These are phyloP conservation scores for Lactarius trivialis DNA, from an alignment of 768 basidiomycete genomes.

Conservation along the genomic window DNA sequence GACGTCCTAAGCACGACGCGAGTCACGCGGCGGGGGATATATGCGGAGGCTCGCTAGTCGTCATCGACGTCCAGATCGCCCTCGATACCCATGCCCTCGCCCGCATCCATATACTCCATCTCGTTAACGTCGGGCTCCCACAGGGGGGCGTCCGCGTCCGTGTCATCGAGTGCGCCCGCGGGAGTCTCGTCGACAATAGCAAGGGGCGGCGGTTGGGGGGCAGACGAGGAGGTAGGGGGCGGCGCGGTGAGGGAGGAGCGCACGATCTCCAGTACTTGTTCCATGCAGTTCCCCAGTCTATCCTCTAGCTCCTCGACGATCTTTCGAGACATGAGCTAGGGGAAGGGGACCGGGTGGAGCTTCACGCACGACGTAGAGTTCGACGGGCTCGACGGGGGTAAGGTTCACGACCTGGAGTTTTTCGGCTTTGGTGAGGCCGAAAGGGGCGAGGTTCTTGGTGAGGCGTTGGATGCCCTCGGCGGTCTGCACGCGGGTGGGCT, in stretches of 20 bases:
- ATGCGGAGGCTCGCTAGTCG: not conserved
- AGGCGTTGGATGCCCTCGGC: slow-evolving; percentile 57
- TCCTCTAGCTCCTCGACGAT: slow-evolving; percentile 90
- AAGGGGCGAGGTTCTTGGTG: slow-evolving; percentile 57
- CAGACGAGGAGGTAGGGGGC: not conserved
- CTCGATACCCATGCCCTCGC: slow-evolving; percentile 24
- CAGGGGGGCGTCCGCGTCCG: slow-evolving; percentile 5
- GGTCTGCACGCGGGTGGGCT: slow-evolving; percentile 62
- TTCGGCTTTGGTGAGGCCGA: slow-evolving; percentile 81
- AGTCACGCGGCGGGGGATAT: no score
- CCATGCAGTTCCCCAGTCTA: slow-evolving; percentile 63
- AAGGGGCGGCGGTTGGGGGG: not conserved
- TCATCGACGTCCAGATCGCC: slow-evolving; percentile 25
- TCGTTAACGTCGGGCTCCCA: slow-evolving; percentile 17
- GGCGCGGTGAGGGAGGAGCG: slow-evolving; percentile 35
- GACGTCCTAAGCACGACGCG: no score
- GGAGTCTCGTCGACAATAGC: slow-evolving; percentile 15
- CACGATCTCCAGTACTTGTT: slow-evolving; percentile 58
- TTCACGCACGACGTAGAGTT: slow-evolving; percentile 88
- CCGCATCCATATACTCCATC: slow-evolving; percentile 20
- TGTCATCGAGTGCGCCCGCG: not conserved
- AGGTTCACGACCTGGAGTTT: slow-evolving; percentile 91
- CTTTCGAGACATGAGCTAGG: slow-evolving; percentile 36
- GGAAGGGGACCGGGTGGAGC: slow-evolving; percentile 35
- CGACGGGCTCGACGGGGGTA: slow-evolving; percentile 72